Base-by-base conservation (phyloP, 2,329 filamentous ascomycete genomes). In the Alternaria solani region DNA sequence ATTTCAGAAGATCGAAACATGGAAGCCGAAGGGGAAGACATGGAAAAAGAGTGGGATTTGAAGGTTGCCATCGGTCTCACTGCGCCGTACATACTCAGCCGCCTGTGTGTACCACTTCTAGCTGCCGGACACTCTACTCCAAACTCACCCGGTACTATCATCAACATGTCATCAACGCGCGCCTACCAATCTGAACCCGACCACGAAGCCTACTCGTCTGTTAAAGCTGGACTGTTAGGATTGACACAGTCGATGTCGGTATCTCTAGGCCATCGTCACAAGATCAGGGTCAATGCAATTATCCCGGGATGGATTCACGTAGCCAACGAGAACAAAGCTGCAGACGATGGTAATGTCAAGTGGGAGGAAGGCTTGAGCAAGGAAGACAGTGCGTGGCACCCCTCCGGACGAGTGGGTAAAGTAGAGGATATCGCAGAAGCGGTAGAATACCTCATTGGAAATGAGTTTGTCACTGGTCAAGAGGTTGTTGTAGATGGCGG, bases 271-370 rank as follows among this genome's bases (percentile, higher is more conserved):
- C 75, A 80, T 49, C 69, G 74, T 4, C 77, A 80, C 44, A 77
- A 79, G 11, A 79, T 86, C 26, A 75, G 82, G 5, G 81, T 83
- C 26, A 85, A 84, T 61, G 79, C 82, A 0, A 81, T 86, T 16
- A 66, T 84, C 34, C 83, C 82, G 0, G 83, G 84, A 0, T 86
- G 84, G 84, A 83, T 86, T 47, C 78, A 85, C 64, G 83, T 85
- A 7, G 73, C 67, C 47, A 75, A 84, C 46, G 80, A 82, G 69
- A 78, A 73, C 42, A 75, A 75, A 62, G 68, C 69, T 39, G 81
- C 73, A 2, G 81, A 85, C 65, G 78, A 80, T 64, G 70, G 75
- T 41, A 77, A 77, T 0, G 61, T 51, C 48, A 61, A 62, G 34
- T 85, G 83, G 84, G 81, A 83, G 59, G 80, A 83, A 4, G 82